Evolutionary conservation across 306 rosid species (phyloP), one percentile per base, ranked within the genome.

Genomic region (Castanea sativa): DNA sequence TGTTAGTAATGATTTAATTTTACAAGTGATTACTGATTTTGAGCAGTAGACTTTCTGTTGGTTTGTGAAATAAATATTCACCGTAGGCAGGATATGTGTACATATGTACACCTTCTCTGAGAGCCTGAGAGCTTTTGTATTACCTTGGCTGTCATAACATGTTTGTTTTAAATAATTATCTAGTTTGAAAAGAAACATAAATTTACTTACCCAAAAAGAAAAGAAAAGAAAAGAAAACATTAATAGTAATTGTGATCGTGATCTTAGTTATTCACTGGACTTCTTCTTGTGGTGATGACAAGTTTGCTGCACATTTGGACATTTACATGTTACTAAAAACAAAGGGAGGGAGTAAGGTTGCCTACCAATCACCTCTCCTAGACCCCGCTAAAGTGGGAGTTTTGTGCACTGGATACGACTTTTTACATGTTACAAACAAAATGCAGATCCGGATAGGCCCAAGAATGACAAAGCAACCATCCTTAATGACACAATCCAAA

Each of bases 381-480:
- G 45, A 38, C 11, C 3, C 11, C 0, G 45, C 45, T 8, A 38
- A 38, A 38, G 45, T 7, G 45, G 45, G 11, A 38, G 45, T 38
- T 38, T 38, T 38, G 11, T 38, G 45, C 1, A 38, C 2, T 8
- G 11, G 0, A 38, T 38, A 8, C 2, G 1, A 38, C 45, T 8
- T 38, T 76, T 71, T 53, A 60, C 77, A 33, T 55, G 29, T 79
- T 80, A 21, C 69, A 58, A 73, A 80, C 38, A 78, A 80, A 84
- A 82, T 83, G 86, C 88, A 91, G 97, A 91, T 68, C 90, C 97
- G 12, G 95, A 88, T 81, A 94, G 97, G 90, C 97, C 97, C 43
- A 91, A 88, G 89, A 92, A 94, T 74, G 99, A 94, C 82, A 94
- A 94, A 83, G 97, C 88, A 45, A 92, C 99, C 56, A 94, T 94